Base-by-base conservation (phyloP, 228 moss, liverwort and hornwort species). In the Sphagnum fallax region DNA sequence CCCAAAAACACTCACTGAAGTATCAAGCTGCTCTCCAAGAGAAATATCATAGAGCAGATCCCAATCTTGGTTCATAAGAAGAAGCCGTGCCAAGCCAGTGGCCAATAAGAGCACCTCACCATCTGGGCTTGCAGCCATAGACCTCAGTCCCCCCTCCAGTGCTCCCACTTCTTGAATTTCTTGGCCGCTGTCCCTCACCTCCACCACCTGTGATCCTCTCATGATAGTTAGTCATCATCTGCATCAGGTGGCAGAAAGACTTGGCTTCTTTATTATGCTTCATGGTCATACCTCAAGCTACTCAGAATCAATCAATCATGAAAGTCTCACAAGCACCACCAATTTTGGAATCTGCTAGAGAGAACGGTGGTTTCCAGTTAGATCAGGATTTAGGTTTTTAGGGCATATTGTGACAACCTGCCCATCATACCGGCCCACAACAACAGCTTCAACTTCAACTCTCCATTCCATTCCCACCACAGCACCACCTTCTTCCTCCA, bases 61-160 rank as follows among this genome's bases (percentile, higher is more conserved):
- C 96, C 96, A 97, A 51, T 98, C 86, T 69, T 92, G 94, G 63
- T 91, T 98, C 98, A 98, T 98, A 47, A 94, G 81, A 53, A 93
- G 84, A 70, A 98, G 90, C 69, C 87, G 89, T 6, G 87, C 89
- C 16, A 82, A 70, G 64, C 98, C 89, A 55, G 98, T 92, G 52
- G 84, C 94, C 52, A 93, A 83, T 67, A 89, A 81, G 62, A 98
- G 78, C 65, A 93, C 79, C 80, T 93, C 93, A 64, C 94, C 98
- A 74, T 98, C 93, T 11, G 98, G 98, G 77, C 98, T 98, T 61
- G 90, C 87, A 74, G 77, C 82, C 82, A 94, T 74, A 55, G 78
- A 79, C 62, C 90, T 73, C 59, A 98, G 72, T 18, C 98, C 94
- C 68, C 94, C 98, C 10, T 85, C 84, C 76, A 93, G 79, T 49